Conservation (phyloP, 2,329 filamentous ascomycete species). For the Colletotrichum echinochloae region DNA sequence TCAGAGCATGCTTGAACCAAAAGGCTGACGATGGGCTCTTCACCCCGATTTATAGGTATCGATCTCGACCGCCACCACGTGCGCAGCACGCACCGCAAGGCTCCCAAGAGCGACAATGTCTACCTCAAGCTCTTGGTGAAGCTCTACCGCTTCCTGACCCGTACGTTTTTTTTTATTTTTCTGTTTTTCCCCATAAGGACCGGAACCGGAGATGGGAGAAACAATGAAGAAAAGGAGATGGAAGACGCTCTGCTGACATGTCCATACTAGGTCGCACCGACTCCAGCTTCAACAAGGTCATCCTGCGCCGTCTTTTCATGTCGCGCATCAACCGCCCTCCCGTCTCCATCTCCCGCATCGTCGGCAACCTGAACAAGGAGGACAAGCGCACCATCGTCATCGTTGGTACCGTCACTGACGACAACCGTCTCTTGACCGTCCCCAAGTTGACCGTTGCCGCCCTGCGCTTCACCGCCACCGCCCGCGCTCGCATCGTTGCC, state of each 20-base stretch:
- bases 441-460: slow-evolving; percentile 96
- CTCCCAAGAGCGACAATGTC: slow-evolving; percentile 98
- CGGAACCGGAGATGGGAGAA: too few relatives aligned
- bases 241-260: neutral
- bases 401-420: slow-evolving; percentile 95
- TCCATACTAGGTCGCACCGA: slow-evolving; percentile 84
- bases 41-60: slow-evolving; percentile 69
- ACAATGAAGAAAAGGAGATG: neutral
- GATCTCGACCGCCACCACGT: slow-evolving; percentile 79
- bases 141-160: slow-evolving; percentile 96
- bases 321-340: slow-evolving; percentile 98
- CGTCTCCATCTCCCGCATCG: slow-evolving; percentile 93
- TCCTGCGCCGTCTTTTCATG: slow-evolving; percentile 98
- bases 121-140: slow-evolving; percentile 98
- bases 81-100: slow-evolving; percentile 84
- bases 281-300: slow-evolving; percentile 97
- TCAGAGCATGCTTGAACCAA: slow-evolving; percentile 72
- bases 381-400: slow-evolving; percentile 91
- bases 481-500: slow-evolving; percentile 91
- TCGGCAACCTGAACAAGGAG: slow-evolving; percentile 73
- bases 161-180: too few relatives aligned
- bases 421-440: slow-evolving; percentile 90
- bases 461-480: slow-evolving; percentile 95
- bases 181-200: neutral
- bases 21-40: slow-evolving; percentile 70